Base-by-base conservation (phyloP, 2,329 filamentous ascomycete species). In the Dactylellina cionopaga region DNA sequence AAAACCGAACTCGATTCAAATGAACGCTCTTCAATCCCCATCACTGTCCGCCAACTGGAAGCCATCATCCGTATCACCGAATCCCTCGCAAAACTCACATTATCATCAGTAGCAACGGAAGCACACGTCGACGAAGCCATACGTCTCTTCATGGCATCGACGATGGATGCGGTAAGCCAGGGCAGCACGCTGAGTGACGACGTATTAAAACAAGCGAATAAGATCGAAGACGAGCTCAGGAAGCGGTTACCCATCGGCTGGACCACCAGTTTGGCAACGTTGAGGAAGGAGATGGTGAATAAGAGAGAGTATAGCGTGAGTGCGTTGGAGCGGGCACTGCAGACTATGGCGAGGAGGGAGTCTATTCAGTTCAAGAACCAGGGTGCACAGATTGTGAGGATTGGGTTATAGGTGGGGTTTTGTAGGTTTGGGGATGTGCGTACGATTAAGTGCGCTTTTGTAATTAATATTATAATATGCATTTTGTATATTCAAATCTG, bases 61-160 rank as follows among this genome's bases (percentile, higher is more conserved):
- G 94, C 94, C 77, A 96, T 99, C 76, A 91, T 98, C 75, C 94
- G 95, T 79, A 98, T 99, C 78, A 96, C 93, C 1, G 95, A 99
- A 80, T 92, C 95, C 0, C 87, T 99, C 1, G 95, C 95, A 64
- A 99, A 99, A 80, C 84, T 99, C 43, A 89, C 90, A 0, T 86
- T 99, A 6, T 92, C 90, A 0, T 89, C 93, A 2, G 85, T 97
- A 41, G 95, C 94, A 1, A 93, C 90, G 0, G 94, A 97, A 80
- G 85, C 88, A 47, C 95, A 99, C 78, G 95, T 99, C 56, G 94
- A 99, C 78, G 95, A 99, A 82, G 95, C 95, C 1, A 99, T 99
- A 77, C 90, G 95, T 0, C 86, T 99, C 13, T 99, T 99, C 88
- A 84, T 99, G 27, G 95, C 93, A 75, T 93, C 90, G 2, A 99